Conservation (phyloP, 2,329 filamentous ascomycete genomes). For the Penicillium sp. region DNA sequence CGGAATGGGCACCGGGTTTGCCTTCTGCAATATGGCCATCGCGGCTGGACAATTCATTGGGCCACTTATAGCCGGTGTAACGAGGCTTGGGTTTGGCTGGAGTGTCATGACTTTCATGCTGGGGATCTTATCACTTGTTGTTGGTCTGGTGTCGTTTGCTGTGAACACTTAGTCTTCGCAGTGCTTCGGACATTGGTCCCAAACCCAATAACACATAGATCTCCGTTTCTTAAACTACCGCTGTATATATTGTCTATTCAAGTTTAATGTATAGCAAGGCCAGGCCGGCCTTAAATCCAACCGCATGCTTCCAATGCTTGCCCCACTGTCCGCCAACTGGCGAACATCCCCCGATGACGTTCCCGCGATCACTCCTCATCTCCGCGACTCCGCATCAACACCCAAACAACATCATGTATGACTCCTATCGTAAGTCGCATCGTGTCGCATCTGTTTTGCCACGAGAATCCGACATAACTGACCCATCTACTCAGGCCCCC, state of each 20-base stretch:
- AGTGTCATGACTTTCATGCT: slow-evolving; percentile 3
- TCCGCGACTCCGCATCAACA: slow-evolving; percentile 10
- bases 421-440: slow-evolving; percentile 44
- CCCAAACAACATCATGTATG: slow-evolving; percentile 39
- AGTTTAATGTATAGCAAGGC: not conserved
- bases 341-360: not conserved
- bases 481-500: slow-evolving; percentile 59
- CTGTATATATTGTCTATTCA: not conserved
- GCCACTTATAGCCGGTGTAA: not conserved
- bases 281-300: too few relatives aligned
- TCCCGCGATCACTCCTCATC: not conserved
- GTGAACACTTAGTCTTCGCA: not conserved
- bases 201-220: not conserved
- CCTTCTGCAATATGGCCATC: slow-evolving; percentile 9
- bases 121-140: not conserved
- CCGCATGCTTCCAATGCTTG: too few relatives aligned
- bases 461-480: not conserved
- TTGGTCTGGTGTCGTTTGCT: not conserved
- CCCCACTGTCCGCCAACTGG: not conserved
- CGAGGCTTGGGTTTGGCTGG: slow-evolving; percentile 1
- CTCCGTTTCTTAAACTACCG: too few relatives aligned
- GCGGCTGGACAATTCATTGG: slow-evolving; percentile 3
- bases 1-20: slow-evolving; percentile 2
- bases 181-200: not conserved
- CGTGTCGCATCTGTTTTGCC: not conserved